Conservation (phyloP, 345 rosid genomes). For the Eucalyptus paniculata region DNA sequence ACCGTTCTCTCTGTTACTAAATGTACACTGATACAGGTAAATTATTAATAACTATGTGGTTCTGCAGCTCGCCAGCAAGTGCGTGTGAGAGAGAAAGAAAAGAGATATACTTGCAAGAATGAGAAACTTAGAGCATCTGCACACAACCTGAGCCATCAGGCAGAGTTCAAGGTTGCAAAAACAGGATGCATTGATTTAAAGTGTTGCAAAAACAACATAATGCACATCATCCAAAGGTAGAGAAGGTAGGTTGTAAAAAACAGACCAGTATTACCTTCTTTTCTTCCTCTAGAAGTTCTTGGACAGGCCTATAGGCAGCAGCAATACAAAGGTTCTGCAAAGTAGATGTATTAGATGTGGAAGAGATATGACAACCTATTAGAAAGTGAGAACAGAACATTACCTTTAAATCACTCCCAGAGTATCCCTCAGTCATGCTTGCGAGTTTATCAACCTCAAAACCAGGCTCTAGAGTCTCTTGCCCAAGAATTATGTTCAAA, state of each 20-base stretch:
- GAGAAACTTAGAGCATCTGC: neutral
- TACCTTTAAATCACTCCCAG: constrained; percentile 99
- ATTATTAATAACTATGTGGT: neutral
- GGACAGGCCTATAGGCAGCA: constrained; percentile 97
- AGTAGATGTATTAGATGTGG: neutral
- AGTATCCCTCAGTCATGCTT: constrained; percentile 82
- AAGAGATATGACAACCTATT: neutral
- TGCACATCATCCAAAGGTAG: neutral
- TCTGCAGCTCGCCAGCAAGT: neutral
- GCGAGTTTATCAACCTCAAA: constrained; percentile 69
- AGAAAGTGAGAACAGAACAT: neutral
- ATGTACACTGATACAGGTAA: neutral
- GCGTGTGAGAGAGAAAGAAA: neutral
- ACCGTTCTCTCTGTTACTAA: neutral
- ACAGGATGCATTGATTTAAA: neutral
- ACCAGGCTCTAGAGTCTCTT: constrained; percentile 48
- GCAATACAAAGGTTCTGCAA: constrained; percentile 90
- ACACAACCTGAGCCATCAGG: neutral
- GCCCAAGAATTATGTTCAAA: constrained; percentile 58
- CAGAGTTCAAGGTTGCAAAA: neutral
- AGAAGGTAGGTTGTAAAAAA: neutral
- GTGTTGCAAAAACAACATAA: neutral
- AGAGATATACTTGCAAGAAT: neutral
- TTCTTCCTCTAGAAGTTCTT: constrained; percentile 81
- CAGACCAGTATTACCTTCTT: constrained; percentile 27